Evolutionary conservation across 2,329 filamentous ascomycete species (phyloP).

Genomic region (Colletotrichum sublineola): DNA sequence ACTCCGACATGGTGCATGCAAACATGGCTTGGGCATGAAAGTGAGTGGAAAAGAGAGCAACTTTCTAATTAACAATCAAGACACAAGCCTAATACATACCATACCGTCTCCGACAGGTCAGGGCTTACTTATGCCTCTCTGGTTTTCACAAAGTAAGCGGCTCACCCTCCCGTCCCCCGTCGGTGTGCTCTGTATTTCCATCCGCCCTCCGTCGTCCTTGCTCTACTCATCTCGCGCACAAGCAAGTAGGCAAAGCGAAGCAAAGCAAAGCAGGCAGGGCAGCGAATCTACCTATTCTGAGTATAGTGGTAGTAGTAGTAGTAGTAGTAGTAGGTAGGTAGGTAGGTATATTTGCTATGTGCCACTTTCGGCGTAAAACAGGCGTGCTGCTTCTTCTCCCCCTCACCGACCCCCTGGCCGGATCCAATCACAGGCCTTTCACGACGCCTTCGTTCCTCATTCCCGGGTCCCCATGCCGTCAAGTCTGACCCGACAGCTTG

Average conservation of each 20-base stretch:
- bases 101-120: neutral
- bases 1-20: neutral
- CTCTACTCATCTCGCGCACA: neutral
- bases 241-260: too few relatives aligned
- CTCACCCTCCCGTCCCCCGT: neutral
- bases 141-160: too few relatives aligned
- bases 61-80: neutral
- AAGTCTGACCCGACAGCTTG: conserved; percentile 42
- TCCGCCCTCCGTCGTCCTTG: neutral
- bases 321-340: too few relatives aligned
- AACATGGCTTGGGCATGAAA: neutral
- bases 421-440: conserved; percentile 26
- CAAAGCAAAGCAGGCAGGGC: neutral
- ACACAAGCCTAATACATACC: neutral
- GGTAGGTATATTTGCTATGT: neutral
- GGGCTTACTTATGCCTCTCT: neutral
- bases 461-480: conserved; percentile 41
- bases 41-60: neutral
- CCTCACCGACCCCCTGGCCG: neutral
- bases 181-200: neutral
- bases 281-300: too few relatives aligned
- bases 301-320: too few relatives aligned
- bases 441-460: conserved; percentile 41
- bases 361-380: conserved; percentile 24
- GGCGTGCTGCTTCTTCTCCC: conserved; percentile 27